Percentiles rank a stretch among this genome's conserved stretches.
Conservation (phyloP, 1,284 basidiomycete genomes). For the Sporisorium sorghi region DNA sequence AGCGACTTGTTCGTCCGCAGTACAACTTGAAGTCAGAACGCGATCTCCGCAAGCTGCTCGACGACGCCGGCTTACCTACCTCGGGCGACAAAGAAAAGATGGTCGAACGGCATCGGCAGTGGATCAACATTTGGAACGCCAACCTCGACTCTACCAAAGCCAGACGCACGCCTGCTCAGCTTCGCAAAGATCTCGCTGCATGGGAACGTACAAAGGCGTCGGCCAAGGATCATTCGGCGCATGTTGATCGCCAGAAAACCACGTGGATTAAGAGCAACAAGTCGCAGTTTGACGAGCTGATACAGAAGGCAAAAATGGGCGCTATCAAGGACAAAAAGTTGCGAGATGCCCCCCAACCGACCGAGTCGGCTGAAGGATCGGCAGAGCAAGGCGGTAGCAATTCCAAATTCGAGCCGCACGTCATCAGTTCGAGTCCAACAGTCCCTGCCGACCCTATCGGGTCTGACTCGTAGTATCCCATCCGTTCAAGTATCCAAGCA, state of each 20-base stretch:
- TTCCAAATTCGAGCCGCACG: conserved; percentile 5
- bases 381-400: neutral
- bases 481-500: neutral
- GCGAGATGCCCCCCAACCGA: conserved; percentile 9
- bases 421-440: conserved; percentile 18
- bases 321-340: conserved; percentile 28
- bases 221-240: conserved; percentile 33
- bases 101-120: conserved; percentile 62
- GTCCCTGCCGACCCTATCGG: neutral
- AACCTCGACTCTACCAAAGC: conserved; percentile 63
- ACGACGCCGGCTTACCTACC: conserved; percentile 43
- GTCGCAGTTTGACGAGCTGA: conserved; percentile 42
- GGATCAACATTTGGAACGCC: conserved; percentile 66
- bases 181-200: conserved; percentile 49
- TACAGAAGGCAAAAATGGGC: conserved; percentile 35
- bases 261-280: conserved; percentile 46
- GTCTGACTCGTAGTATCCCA: conserved; percentile 2
- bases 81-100: conserved; percentile 52
- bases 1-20: conserved; percentile 57
- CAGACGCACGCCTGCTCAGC: conserved; percentile 32
- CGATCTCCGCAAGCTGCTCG: conserved; percentile 59
- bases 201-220: conserved; percentile 55
- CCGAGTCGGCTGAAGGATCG: neutral
- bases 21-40: conserved; percentile 58
- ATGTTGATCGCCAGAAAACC: conserved; percentile 30